A percentile compares a stretch with the other conserved stretches of the same genome.
phyloP scores from a whole-genome alignment of 495 filamentous ascomycete genomes.

The Penicillium pulvis region DNA sequence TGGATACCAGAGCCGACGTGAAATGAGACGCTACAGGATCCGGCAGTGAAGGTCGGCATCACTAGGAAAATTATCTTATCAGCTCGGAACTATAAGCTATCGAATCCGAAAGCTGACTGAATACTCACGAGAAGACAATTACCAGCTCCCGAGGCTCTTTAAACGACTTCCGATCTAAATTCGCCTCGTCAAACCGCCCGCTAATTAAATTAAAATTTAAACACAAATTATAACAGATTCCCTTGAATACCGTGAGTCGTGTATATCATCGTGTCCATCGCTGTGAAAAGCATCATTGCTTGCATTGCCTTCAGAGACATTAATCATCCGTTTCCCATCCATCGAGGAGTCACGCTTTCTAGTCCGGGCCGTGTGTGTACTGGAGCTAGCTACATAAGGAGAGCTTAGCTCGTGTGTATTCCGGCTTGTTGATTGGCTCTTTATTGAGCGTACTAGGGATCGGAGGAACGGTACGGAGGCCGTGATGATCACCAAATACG shows the following conservation, averaged over 20 bases:
- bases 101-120: neutral
- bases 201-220: conserved; percentile 2
- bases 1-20: neutral
- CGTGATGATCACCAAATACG: conserved; percentile 36
- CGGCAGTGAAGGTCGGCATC: neutral
- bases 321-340: conserved; percentile 17
- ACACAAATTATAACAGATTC: conserved; percentile 16
- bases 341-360: conserved; percentile 16
- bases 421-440: conserved; percentile 9
- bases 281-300: conserved; percentile 15
- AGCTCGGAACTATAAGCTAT: neutral
- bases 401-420: conserved; percentile 23
- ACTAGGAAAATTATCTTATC: neutral
- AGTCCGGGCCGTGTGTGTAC: neutral
- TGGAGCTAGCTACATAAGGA: conserved; percentile 9
- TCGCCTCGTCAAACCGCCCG: neutral
- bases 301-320: conserved; percentile 13
- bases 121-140: neutral
- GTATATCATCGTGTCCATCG: conserved; percentile 8
- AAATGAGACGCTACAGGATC: neutral
- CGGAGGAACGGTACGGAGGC: conserved; percentile 34
- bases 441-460: conserved; percentile 20
- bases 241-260: conserved; percentile 3
- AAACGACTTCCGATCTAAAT: neutral
- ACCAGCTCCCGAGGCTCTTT: neutral